Base-by-base conservation (phyloP, 139 green algal species). In the Klebsormidium nitens region DNA sequence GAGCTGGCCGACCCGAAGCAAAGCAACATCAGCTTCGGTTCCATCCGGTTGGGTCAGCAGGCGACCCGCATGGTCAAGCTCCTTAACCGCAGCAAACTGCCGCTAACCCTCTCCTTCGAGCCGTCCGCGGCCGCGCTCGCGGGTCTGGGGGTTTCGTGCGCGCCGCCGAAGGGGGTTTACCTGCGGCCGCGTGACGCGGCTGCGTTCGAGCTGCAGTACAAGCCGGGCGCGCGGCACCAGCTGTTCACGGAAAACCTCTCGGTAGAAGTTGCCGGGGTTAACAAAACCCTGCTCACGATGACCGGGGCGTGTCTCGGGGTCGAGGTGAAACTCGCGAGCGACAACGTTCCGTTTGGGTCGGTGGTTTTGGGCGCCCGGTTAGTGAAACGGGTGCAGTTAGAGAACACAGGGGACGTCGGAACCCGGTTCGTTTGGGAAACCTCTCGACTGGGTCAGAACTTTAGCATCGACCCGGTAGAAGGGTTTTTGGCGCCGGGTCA, bases 351-450 rank as follows among this genome's bases (percentile, higher is more conserved):
- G 8, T 94, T 94, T 69, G 87, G 87, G 31, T 75, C 80, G 5
- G 87, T 91, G 3, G 78, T 85, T 26, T 67, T 85, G 28, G 88
- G 88, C 59, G 80, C 68, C 69, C 64, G 79, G 17, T 78, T 80
- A 23, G 81, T 66, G 1, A 89, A 90, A 81, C 73, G 71, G 6
- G 58, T 91, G 62, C 72, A 84, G 65, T 73, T 94, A 40, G 80
- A 88, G 66, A 94, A 94, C 82, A 88, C 68, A 0, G 88, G 88
- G 2, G 87, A 95, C 56, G 58, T 89, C 38, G 85, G 82, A 39
- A 83, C 76, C 38, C 87, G 84, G 52, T 95, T 87, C 56, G 50
- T 62, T 8, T 90, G 84, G 82, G 82, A 91, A 44, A 72, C 60
- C 3, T 1, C 26, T 2, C 66, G 63, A 8, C 48, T 91, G 34